A percentile compares a stretch with the other conserved stretches of the same genome.
These are phyloP conservation scores for Cornus florida DNA, from an alignment of 148 eudicot species.

Conservation along the genomic window DNA sequence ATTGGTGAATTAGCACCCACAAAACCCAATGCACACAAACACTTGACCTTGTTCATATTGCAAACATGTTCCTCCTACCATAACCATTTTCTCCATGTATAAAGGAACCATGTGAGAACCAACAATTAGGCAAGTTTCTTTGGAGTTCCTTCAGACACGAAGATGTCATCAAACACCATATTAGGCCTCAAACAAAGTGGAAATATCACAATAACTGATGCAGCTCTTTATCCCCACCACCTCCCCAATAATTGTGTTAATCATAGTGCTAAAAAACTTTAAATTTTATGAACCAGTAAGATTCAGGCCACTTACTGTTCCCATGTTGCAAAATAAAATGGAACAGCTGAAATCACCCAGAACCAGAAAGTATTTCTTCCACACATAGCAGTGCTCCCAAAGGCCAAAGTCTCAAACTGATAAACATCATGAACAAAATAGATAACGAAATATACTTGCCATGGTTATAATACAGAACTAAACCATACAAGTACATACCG, in stretches of 20 bases:
- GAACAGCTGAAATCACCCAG: constrained; percentile 83
- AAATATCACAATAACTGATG: background rate
- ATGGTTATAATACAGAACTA: background rate
- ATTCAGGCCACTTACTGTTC: constrained; percentile 64
- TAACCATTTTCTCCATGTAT: background rate
- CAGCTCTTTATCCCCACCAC: background rate
- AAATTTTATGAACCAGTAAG: constrained; percentile 15
- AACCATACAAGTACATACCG: constrained; percentile 51
- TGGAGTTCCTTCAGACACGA: background rate
- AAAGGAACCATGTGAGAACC: constrained; percentile 1
- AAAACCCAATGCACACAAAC: background rate
- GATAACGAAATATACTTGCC: background rate
- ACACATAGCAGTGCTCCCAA: constrained; percentile 87
- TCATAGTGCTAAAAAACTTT: background rate
- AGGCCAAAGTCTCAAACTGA: constrained; percentile 89
- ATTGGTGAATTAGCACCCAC: background rate
- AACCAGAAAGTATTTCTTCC: constrained; percentile 88
- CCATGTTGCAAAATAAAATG: constrained; percentile 96
- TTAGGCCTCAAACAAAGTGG: background rate
- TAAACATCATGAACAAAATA: constrained; percentile 9
- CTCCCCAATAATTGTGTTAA: background rate
- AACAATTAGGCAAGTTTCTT: background rate
- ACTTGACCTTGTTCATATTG: background rate
- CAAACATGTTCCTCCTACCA: background rate
- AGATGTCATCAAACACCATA: background rate